phyloP scores from a whole-genome alignment of 768 basidiomycete genomes.

The Termitomyces sp. region DNA sequence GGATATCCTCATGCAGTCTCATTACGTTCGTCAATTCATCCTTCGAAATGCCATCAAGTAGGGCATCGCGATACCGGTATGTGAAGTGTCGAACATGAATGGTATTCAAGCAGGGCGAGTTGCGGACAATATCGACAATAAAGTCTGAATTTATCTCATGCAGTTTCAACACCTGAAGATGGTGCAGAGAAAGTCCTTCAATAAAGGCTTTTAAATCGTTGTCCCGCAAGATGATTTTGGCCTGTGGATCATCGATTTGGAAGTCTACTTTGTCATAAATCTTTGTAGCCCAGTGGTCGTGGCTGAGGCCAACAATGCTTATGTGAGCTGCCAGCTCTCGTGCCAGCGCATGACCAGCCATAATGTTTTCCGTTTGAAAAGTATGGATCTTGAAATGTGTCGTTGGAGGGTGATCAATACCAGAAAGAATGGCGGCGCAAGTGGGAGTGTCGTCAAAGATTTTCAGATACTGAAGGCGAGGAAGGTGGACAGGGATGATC shows the following conservation, averaged over 20 bases:
- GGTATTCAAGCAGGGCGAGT: neutral
- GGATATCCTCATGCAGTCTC: neutral
- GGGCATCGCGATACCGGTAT: too few relatives aligned
- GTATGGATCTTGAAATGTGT: neutral
- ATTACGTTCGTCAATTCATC: neutral
- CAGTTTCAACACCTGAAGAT: neutral
- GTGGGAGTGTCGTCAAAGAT: neutral
- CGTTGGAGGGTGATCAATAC: neutral
- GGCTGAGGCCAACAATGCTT: too few relatives aligned
- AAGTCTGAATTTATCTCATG: too few relatives aligned
- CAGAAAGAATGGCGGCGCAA: neutral
- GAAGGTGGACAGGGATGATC: neutral
- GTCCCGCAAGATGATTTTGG: neutral
- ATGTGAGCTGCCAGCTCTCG: too few relatives aligned
- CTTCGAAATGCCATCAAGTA: neutral
- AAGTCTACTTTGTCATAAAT: too few relatives aligned
- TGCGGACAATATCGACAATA: neutral
- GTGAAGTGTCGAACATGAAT: neutral
- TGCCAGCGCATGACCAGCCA: neutral
- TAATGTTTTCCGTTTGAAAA: neutral
- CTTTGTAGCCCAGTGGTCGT: too few relatives aligned
- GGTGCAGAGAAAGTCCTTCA: neutral
- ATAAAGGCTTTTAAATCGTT: neutral
- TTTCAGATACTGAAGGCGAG: neutral
- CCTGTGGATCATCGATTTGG: too few relatives aligned